phyloP scores from a whole-genome alignment of 2,329 filamentous ascomycete species.

The Sphaerulina musiva region DNA sequence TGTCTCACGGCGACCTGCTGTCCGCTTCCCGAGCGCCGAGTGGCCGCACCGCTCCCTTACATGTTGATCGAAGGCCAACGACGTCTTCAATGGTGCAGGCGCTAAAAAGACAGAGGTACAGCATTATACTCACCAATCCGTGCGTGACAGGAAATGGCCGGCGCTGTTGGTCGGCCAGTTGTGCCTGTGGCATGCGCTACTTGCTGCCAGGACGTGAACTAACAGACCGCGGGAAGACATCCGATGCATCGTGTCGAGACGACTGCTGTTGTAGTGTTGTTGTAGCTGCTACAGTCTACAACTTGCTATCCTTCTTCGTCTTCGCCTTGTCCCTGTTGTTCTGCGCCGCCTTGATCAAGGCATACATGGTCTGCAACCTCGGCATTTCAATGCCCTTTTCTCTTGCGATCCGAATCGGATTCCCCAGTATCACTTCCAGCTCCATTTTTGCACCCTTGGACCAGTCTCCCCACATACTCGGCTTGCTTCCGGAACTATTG shows the following conservation, averaged over 20 bases:
- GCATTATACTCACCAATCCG: too few relatives aligned
- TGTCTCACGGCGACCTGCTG: slow-evolving; percentile 6
- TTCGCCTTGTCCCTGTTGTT: slow-evolving; percentile 41
- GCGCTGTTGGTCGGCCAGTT: neutral
- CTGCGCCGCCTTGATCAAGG: slow-evolving; percentile 58
- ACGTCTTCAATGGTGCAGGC: too few relatives aligned
- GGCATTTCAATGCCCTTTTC: slow-evolving; percentile 59
- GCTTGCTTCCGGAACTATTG: slow-evolving; percentile 55
- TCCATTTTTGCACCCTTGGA: slow-evolving; percentile 60
- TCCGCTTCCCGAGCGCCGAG: neutral
- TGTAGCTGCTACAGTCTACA: slow-evolving; percentile 1
- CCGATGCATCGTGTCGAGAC: neutral
- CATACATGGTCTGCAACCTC: slow-evolving; percentile 60
- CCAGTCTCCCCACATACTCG: slow-evolving; percentile 64
- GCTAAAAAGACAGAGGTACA: too few relatives aligned
- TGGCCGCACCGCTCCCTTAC: too few relatives aligned
- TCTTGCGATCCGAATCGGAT: slow-evolving; percentile 60
- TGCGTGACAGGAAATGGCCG: neutral
- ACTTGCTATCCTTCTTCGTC: slow-evolving; percentile 20
- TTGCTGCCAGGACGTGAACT: neutral
- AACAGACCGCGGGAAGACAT: neutral
- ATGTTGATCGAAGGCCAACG: too few relatives aligned
- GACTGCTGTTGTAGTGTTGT: neutral
- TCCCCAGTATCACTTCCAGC: slow-evolving; percentile 65
- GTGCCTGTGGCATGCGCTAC: neutral